phyloP scores from a whole-genome alignment of 1,284 basidiomycete species.

The Boletus subluridellus region DNA sequence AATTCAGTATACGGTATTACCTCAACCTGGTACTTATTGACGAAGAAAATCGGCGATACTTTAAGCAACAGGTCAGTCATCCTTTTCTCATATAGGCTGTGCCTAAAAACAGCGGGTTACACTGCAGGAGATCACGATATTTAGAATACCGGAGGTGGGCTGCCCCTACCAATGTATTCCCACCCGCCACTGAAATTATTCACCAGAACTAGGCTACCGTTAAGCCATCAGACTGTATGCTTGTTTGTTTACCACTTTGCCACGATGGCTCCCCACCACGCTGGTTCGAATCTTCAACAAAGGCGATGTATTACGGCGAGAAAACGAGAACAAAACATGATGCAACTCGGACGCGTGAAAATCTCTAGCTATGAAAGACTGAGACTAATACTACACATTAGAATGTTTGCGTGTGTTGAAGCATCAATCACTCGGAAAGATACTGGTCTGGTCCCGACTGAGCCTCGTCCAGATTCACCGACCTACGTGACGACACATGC shows the following conservation, averaged over 20 bases:
- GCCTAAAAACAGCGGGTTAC: neutral
- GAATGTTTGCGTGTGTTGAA: slow-evolving; percentile 1
- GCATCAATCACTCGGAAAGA: neutral
- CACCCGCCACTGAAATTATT: slow-evolving; percentile 4
- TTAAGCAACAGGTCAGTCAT: slow-evolving; percentile 75
- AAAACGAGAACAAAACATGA: neutral
- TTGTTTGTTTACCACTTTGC: slow-evolving; percentile 9
- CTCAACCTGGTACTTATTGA: slow-evolving; percentile 96
- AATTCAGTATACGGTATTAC: slow-evolving; percentile 96
- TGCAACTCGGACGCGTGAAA: slow-evolving; percentile 1
- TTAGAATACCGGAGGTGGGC: slow-evolving; percentile 68
- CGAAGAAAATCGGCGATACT: slow-evolving; percentile 94
- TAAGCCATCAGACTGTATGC: slow-evolving; percentile 4
- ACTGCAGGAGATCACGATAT: slow-evolving; percentile 64
- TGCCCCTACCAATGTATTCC: neutral
- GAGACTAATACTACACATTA: slow-evolving; percentile 18
- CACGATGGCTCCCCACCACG: neutral
- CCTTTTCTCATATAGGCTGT: neutral
- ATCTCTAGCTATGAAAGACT: slow-evolving; percentile 2
- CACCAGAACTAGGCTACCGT: slow-evolving; percentile 25
- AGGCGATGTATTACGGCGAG: neutral
- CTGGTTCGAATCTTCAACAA: slow-evolving; percentile 2
- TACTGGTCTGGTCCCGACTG: neutral
- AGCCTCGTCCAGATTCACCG: neutral
- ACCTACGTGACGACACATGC: slow-evolving; percentile 20